Evolutionary conservation across 2,329 filamentous ascomycete genomes (phyloP).

Genomic region (Pyrenochaeta sp.): DNA sequence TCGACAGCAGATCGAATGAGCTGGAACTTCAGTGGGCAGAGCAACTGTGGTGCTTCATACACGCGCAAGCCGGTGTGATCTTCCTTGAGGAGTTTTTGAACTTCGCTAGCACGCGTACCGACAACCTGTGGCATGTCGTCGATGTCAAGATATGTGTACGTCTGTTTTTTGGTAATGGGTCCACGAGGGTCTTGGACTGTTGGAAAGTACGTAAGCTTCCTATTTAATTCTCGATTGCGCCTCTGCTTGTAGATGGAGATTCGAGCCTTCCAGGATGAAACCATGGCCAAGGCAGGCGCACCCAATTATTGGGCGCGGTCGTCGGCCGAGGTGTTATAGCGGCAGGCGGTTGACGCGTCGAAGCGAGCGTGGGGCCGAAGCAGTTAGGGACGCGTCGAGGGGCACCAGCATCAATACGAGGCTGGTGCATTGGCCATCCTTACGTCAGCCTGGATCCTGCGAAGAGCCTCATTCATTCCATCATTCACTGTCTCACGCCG

Average conservation of each 20-base stretch:
- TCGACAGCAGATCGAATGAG: conserved; percentile 33
- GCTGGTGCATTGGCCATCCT: conserved; percentile 6
- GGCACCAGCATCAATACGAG: not conserved
- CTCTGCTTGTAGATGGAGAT: not conserved
- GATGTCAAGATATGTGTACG: not conserved
- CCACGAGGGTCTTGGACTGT: not conserved
- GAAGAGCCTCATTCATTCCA: conserved; percentile 16
- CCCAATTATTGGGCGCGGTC: not conserved
- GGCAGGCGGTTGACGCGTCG: not conserved
- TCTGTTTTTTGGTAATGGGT: not conserved
- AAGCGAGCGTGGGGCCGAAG: not conserved
- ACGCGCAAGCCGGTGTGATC: conserved; percentile 6
- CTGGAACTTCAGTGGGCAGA: conserved; percentile 18
- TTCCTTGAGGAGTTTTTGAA: conserved; percentile 13
- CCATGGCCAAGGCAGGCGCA: not conserved
- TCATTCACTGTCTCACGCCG: conserved; percentile 4
- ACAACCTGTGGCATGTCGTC: not conserved
- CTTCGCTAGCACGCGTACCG: not conserved
- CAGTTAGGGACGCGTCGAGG: conserved; percentile 11
- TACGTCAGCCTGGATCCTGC: conserved; percentile 30
- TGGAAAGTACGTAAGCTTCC: not conserved
- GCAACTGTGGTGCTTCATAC: conserved; percentile 1
- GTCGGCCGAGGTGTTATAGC: not conserved
- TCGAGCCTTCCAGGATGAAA: not conserved
- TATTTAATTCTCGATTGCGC: not conserved